Evolutionary conservation across 140 eudicot genomes (phyloP).

Genomic region (Bidens hawaiensis): DNA sequence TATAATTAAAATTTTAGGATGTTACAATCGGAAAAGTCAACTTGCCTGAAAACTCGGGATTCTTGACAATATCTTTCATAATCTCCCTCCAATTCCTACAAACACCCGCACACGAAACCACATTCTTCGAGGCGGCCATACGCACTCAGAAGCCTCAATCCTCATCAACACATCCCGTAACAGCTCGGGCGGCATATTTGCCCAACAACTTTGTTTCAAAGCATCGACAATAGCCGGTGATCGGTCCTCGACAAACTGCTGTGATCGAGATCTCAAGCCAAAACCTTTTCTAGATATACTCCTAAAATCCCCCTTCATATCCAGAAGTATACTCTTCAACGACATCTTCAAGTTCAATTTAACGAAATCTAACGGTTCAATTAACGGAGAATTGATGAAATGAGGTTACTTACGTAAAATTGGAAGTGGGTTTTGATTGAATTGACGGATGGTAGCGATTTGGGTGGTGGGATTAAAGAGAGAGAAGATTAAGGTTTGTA

Average conservation of each 20-base stretch:
- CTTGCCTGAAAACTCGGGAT: conserved; percentile 59
- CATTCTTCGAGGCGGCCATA: conserved; percentile 78
- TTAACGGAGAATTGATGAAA: too few species aligned
- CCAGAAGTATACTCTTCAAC: conserved; percentile 76
- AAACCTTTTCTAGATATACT: conserved; percentile 79
- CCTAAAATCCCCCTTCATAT: conserved; percentile 80
- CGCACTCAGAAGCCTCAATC: conserved; percentile 63
- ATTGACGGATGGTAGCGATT: neutral
- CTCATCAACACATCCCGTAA: conserved; percentile 80
- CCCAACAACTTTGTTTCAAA: conserved; percentile 89
- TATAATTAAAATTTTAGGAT: too few species aligned
- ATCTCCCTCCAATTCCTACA: conserved; percentile 90
- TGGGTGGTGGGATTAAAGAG: neutral
- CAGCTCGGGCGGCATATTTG: conserved; percentile 91
- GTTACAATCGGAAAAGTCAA: conserved; percentile 96
- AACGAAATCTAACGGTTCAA: neutral
- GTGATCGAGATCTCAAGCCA: conserved; percentile 76
- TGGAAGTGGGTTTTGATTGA: too few species aligned
- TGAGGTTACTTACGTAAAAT: neutral
- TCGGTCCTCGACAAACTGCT: conserved; percentile 50
- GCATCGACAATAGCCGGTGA: conserved; percentile 39
- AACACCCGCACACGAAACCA: conserved; percentile 92
- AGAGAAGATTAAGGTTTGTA: conserved; percentile 17
- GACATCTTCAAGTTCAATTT: conserved; percentile 58
- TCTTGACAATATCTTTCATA: conserved; percentile 76